These are phyloP conservation scores for Ceratobasidium sp. DNA, from an alignment of 1,284 basidiomycete species.

Conservation along the genomic window DNA sequence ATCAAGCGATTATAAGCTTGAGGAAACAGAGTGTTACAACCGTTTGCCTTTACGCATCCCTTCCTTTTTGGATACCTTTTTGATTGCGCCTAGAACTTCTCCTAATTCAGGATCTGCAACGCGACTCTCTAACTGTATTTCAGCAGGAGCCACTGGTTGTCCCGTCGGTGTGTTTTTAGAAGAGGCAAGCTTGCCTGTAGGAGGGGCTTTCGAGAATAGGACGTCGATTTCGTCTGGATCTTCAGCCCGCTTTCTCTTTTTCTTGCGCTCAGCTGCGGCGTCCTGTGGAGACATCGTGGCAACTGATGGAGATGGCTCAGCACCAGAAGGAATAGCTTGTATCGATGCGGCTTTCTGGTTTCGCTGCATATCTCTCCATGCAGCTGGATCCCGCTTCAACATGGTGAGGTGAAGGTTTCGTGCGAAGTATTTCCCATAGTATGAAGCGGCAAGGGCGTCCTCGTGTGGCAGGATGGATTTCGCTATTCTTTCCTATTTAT, in stretches of 20 bases:
- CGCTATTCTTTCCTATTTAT: slow-evolving; percentile 85
- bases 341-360: slow-evolving; percentile 46
- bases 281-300: slow-evolving; percentile 36
- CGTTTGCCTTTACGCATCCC: slow-evolving; percentile 5
- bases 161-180: background rate
- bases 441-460: slow-evolving; percentile 71
- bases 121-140: background rate
- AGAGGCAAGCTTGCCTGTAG: background rate
- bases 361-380: slow-evolving; percentile 75
- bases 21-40: background rate
- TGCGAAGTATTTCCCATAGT: slow-evolving; percentile 86
- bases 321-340: background rate
- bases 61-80: slow-evolving; percentile 37
- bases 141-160: background rate
- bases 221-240: slow-evolving; percentile 72
- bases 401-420: slow-evolving; percentile 80
- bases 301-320: slow-evolving; percentile 3
- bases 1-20: background rate
- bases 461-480: slow-evolving; percentile 76
- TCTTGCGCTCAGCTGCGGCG: slow-evolving; percentile 41
- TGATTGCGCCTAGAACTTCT: slow-evolving; percentile 30
- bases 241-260: slow-evolving; percentile 44
- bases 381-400: slow-evolving; percentile 76
- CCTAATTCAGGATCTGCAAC: slow-evolving; percentile 7
- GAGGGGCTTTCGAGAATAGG: slow-evolving; percentile 55